A percentile compares a stretch with the other conserved stretches of the same genome.
Conservation (phyloP, 1,284 basidiomycete genomes). For the Moniliophthora roreri region DNA sequence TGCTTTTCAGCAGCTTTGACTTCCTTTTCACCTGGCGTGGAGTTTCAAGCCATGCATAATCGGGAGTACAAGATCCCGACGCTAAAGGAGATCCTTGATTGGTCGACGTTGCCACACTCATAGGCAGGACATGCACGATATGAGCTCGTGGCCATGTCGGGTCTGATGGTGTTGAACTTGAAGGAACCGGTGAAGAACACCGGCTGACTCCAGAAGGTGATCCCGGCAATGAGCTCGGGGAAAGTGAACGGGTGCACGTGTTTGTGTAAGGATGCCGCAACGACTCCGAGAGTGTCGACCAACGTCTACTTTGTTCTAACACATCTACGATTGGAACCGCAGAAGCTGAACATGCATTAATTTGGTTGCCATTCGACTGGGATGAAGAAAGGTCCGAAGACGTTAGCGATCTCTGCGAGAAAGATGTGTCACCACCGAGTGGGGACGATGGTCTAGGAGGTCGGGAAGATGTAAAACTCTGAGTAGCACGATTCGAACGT, state of each 20-base stretch:
- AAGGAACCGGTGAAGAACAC: neutral
- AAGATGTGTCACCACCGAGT: neutral
- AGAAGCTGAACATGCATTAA: too few relatives aligned
- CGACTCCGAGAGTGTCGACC: too few relatives aligned
- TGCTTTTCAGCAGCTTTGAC: conserved; percentile 8
- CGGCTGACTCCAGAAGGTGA: neutral
- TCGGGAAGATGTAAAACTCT: neutral
- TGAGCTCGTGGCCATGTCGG: neutral
- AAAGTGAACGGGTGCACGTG: too few relatives aligned
- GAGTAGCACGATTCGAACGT: neutral
- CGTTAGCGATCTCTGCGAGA: neutral
- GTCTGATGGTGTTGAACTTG: neutral
- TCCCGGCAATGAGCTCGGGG: neutral
- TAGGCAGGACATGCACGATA: neutral
- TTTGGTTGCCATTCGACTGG: too few relatives aligned
- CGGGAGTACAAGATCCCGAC: neutral
- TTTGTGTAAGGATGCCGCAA: too few relatives aligned
- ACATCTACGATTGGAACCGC: too few relatives aligned
- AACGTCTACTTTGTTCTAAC: too few relatives aligned
- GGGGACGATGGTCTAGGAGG: neutral
- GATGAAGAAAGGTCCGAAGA: neutral
- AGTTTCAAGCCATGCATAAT: neutral
- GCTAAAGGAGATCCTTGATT: neutral
- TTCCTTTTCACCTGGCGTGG: neutral
- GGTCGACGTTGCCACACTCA: neutral